A percentile compares a stretch with the other conserved stretches of the same genome.
Evolutionary conservation across 176 grass and related monocot species (phyloP).

Genomic region (Carex myosuroides): DNA sequence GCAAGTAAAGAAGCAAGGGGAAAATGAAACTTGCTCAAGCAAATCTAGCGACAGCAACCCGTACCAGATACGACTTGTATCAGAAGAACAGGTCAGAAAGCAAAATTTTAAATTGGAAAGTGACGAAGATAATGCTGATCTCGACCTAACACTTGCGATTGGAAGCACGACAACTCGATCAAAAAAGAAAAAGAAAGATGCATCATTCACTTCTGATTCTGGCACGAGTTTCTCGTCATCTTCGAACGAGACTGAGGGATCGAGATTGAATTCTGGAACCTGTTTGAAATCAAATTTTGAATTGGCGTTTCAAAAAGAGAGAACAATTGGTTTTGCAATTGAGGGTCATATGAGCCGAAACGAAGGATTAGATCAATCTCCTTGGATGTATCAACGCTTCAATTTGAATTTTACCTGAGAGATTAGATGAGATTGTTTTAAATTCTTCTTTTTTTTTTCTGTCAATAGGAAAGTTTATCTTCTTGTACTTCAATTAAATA

Average conservation of each 20-base stretch:
- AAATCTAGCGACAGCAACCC: conserved; percentile 2
- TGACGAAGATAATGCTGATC: conserved; percentile 2
- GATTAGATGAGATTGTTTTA: conserved; percentile 7
- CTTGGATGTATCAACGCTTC: conserved; percentile 25
- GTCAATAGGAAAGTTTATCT: conserved; percentile 10
- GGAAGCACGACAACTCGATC: conserved; percentile 6
- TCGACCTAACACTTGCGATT: conserved; percentile 33
- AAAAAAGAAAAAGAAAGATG: conserved; percentile 20
- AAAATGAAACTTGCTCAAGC: conserved; percentile 23
- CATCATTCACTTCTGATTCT: conserved; percentile 26
- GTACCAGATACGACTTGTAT: conserved; percentile 2
- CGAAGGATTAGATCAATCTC: conserved; percentile 13
- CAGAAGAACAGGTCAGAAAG: conserved; percentile 29
- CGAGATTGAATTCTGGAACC: not conserved
- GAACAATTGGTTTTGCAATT: conserved; percentile 6
- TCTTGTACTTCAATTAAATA: conserved; percentile 24
- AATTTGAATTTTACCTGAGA: conserved; percentile 29
- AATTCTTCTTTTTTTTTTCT: conserved; percentile 4
- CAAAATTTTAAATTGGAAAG: conserved; percentile 23
- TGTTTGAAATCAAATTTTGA: not conserved
- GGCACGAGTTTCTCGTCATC: conserved; percentile 35
- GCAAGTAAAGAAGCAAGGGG: conserved; percentile 16
- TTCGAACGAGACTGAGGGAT: conserved; percentile 25
- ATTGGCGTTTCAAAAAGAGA: conserved; percentile 9
- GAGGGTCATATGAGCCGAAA: conserved; percentile 13